Evolutionary conservation across 2,329 filamentous ascomycete species (phyloP).

Genomic region (Aspergillus arachidicola): DNA sequence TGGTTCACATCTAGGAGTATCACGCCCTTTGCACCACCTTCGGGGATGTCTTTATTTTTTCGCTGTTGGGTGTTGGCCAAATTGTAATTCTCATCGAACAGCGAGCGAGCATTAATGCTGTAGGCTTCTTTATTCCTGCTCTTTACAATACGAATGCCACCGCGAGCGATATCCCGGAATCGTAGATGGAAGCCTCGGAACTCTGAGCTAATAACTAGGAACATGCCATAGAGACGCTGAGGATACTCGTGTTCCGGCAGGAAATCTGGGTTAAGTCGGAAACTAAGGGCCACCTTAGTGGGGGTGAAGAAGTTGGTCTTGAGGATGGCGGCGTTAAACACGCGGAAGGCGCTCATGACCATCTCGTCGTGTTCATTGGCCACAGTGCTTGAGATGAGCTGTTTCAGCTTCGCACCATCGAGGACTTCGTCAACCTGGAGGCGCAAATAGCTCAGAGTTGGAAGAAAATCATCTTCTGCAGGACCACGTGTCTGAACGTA

Average conservation of each 20-base stretch:
- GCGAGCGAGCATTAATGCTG: slow-evolving; percentile 89
- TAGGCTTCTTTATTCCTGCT: slow-evolving; percentile 95
- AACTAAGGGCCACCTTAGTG: slow-evolving; percentile 96
- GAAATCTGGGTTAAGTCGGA: slow-evolving; percentile 81
- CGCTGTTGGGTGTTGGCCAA: slow-evolving; percentile 97
- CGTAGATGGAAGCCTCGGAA: slow-evolving; percentile 96
- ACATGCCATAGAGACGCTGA: slow-evolving; percentile 94
- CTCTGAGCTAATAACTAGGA: slow-evolving; percentile 95
- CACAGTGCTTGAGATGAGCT: slow-evolving; percentile 76
- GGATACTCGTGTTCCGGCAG: slow-evolving; percentile 90
- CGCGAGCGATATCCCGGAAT: slow-evolving; percentile 94
- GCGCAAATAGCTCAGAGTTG: slow-evolving; percentile 68
- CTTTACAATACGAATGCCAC: slow-evolving; percentile 98
- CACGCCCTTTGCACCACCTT: slow-evolving; percentile 97
- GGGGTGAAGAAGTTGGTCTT: slow-evolving; percentile 99
- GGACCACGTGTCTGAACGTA: slow-evolving; percentile 66
- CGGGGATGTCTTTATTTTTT: slow-evolving; percentile 99
- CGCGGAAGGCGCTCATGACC: slow-evolving; percentile 95
- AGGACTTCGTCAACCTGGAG: slow-evolving; percentile 73
- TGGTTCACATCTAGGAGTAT: slow-evolving; percentile 91
- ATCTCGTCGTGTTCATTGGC: slow-evolving; percentile 95
- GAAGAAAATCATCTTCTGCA: slow-evolving; percentile 68
- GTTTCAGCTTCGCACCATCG: slow-evolving; percentile 71
- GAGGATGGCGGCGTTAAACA: slow-evolving; percentile 89
- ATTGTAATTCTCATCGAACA: slow-evolving; percentile 99